A percentile compares a stretch with the other conserved stretches of the same genome.
Evolutionary conservation across 2,329 filamentous ascomycete species (phyloP).

Genomic region (Sarocladium strictum): DNA sequence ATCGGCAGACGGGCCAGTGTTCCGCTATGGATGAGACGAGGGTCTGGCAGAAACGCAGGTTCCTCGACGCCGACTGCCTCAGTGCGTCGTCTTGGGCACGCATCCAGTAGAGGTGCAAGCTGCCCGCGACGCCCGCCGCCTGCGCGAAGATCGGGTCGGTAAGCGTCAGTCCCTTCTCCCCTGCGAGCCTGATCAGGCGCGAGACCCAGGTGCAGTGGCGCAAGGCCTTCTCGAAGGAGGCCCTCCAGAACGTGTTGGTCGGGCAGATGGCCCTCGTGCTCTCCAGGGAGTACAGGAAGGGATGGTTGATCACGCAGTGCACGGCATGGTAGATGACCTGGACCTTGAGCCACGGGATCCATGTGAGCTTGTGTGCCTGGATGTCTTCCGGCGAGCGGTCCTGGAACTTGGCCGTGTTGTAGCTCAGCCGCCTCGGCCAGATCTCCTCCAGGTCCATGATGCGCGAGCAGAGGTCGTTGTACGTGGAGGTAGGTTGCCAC

Average conservation of each 20-base stretch:
- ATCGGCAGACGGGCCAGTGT: constrained; percentile 1
- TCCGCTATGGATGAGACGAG: background rate
- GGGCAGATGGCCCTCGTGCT: background rate
- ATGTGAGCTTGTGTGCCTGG: background rate
- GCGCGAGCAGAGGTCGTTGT: background rate
- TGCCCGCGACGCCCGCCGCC: constrained; percentile 8
- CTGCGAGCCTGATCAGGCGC: constrained; percentile 2
- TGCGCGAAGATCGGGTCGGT: constrained; percentile 9
- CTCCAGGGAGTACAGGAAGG: constrained; percentile 9
- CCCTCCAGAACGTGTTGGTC: constrained; percentile 10
- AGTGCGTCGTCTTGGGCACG: background rate
- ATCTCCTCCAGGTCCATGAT: constrained; percentile 4
- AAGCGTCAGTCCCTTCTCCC: constrained; percentile 4
- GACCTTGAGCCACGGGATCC: constrained; percentile 9
- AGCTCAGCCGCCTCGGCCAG: constrained; percentile 1
- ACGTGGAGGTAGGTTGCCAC: background rate
- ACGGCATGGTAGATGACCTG: constrained; percentile 10
- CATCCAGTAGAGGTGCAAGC: constrained; percentile 10
- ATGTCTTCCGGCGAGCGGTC: constrained; percentile 1
- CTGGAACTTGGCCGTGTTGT: constrained; percentile 6
- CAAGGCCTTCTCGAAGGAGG: constrained; percentile 6
- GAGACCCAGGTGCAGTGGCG: constrained; percentile 10
- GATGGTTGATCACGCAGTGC: constrained; percentile 10
- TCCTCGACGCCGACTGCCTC: background rate
- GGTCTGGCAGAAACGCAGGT: constrained; percentile 3